These are phyloP conservation scores for Grammothele lineata DNA, from an alignment of 768 basidiomycete species.

Conservation along the genomic window DNA sequence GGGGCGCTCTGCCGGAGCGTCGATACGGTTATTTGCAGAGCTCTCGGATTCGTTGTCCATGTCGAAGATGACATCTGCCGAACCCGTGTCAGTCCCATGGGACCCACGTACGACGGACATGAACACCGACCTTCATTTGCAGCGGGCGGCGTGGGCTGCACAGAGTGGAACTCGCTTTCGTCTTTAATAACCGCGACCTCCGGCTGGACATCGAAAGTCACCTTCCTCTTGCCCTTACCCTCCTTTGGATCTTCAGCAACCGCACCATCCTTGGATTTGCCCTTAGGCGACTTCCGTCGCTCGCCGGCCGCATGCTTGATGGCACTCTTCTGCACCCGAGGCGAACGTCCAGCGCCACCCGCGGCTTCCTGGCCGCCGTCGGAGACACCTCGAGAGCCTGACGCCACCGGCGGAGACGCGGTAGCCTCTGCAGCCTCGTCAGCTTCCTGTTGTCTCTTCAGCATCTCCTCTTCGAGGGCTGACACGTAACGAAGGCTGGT, in stretches of 20 bases:
- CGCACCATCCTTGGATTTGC: not conserved
- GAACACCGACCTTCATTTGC: slow-evolving; percentile 44
- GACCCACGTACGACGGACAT: too few relatives aligned
- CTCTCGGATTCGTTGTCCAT: slow-evolving; percentile 52
- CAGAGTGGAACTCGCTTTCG: slow-evolving; percentile 31
- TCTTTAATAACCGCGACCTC: slow-evolving; percentile 45
- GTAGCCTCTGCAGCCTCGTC: slow-evolving; percentile 1
- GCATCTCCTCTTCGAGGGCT: slow-evolving; percentile 39
- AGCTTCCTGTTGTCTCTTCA: slow-evolving; percentile 16
- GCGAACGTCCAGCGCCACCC: slow-evolving; percentile 3
- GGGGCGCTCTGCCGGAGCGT: slow-evolving; percentile 14
- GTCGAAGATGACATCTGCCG: slow-evolving; percentile 62
- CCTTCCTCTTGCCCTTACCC: slow-evolving; percentile 56
- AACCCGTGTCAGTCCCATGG: too few relatives aligned
- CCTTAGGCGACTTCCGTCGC: not conserved
- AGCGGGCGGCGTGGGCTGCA: slow-evolving; percentile 10
- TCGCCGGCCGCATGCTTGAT: slow-evolving; percentile 20
- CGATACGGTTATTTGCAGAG: slow-evolving; percentile 26
- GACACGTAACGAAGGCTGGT: slow-evolving; percentile 45
- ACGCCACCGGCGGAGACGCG: slow-evolving; percentile 3
- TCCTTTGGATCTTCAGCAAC: slow-evolving; percentile 13
- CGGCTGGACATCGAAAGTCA: slow-evolving; percentile 69
- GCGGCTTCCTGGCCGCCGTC: not conserved
- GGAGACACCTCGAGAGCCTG: not conserved
- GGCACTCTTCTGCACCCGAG: slow-evolving; percentile 18